Conservation (phyloP, 331 rosid genomes). For the Spiraea crenata region DNA sequence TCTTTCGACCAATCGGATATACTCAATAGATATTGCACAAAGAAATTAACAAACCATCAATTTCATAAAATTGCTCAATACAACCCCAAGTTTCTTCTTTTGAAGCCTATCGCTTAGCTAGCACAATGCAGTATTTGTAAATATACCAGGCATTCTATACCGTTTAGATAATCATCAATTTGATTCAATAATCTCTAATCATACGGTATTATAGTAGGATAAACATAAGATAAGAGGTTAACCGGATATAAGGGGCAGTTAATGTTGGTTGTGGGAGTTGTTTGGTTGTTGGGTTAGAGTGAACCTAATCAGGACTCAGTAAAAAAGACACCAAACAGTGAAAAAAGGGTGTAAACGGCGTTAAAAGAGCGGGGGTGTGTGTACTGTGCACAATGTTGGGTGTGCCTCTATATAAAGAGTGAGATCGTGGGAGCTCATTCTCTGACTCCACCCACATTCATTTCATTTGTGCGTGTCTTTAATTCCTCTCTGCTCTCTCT, state of each 20-base stretch:
- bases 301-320: constrained; percentile 30
- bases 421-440: constrained; percentile 46
- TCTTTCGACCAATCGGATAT: no score
- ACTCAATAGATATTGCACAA: no score
- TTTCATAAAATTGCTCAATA: no score
- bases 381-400: neutral
- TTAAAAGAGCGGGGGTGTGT: constrained; percentile 1
- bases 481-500: constrained; percentile 14
- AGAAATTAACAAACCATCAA: no score
- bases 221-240: no score
- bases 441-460: constrained; percentile 43
- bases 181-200: no score
- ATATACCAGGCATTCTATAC: no score
- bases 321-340: constrained; percentile 24
- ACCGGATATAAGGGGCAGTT: constrained; percentile 1
- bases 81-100: no score
- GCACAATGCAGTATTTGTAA: no score
- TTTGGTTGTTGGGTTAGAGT: constrained; percentile 34
- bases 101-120: no score
- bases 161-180: no score
- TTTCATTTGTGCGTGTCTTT: constrained; percentile 8
- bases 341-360: constrained; percentile 5
- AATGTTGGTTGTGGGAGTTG: constrained; percentile 20
- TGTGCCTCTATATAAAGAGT: constrained; percentile 62
- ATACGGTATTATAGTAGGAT: no score